Conservation (phyloP, 2,329 filamentous ascomycete genomes). For the Colletotrichum cuscutae region DNA sequence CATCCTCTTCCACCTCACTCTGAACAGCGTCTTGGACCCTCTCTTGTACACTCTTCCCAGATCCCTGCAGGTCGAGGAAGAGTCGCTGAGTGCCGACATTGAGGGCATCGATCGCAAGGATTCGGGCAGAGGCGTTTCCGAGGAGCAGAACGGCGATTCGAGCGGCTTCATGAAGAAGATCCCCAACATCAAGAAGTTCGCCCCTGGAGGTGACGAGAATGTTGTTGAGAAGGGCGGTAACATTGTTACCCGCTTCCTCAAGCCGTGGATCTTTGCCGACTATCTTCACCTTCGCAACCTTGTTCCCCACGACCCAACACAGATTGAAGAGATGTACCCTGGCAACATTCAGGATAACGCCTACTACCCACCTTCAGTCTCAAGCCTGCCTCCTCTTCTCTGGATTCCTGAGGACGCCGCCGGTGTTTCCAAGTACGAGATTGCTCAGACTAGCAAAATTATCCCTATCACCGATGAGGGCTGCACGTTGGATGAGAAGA, state of each 20-base stretch:
- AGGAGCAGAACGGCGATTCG: slow-evolving; percentile 35
- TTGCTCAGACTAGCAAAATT: slow-evolving; percentile 75
- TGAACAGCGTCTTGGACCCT: slow-evolving; percentile 76
- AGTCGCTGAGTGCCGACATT: slow-evolving; percentile 41
- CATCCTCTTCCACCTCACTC: slow-evolving; percentile 78
- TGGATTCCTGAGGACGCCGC: slow-evolving; percentile 85
- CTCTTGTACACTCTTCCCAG: slow-evolving; percentile 78
- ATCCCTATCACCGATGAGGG: slow-evolving; percentile 86
- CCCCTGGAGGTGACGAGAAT: slow-evolving; percentile 38
- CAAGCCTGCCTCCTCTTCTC: slow-evolving; percentile 71
- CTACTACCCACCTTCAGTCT: slow-evolving; percentile 79
- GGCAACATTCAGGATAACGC: slow-evolving; percentile 72
- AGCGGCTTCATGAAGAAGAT: slow-evolving; percentile 33
- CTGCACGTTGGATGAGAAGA: slow-evolving; percentile 75
- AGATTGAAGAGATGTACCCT: slow-evolving; percentile 67
- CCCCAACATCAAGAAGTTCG: slow-evolving; percentile 34
- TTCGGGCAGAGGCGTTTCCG: slow-evolving; percentile 29
- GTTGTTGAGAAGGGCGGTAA: slow-evolving; percentile 58
- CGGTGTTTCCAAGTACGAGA: slow-evolving; percentile 81
- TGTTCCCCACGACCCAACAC: slow-evolving; percentile 66
- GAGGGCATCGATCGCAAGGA: slow-evolving; percentile 35
- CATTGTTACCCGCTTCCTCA: slow-evolving; percentile 75
- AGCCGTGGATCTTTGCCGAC: slow-evolving; percentile 80
- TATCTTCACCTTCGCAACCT: slow-evolving; percentile 77
- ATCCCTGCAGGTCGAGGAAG: slow-evolving; percentile 59